Percentiles rank a stretch among this genome's conserved stretches.
Conservation (phyloP, 2,329 filamentous ascomycete species). For the Pseudogymnoascus sp. region DNA sequence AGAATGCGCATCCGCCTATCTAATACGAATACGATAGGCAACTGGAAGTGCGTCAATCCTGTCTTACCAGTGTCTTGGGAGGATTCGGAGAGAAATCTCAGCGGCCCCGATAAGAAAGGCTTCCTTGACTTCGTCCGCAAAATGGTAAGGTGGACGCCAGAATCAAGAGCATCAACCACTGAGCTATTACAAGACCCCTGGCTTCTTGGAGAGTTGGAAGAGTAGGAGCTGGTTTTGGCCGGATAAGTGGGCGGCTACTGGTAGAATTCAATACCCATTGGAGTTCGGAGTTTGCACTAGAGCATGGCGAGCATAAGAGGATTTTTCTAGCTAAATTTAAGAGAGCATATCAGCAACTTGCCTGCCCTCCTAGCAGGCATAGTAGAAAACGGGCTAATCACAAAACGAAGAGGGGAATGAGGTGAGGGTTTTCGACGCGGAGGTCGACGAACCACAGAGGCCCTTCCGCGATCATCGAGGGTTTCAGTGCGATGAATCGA, state of each 20-base stretch:
- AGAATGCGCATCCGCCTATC: constrained; percentile 14
- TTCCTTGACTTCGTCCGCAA: constrained; percentile 21
- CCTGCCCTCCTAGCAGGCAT: background rate
- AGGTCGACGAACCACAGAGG: too few species aligned
- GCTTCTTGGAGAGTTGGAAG: constrained; percentile 15
- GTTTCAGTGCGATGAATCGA: too few species aligned
- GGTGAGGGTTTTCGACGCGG: too few species aligned
- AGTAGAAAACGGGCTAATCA: too few species aligned
- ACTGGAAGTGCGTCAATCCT: constrained; percentile 22
- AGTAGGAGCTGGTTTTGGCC: constrained; percentile 10
- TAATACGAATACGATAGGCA: constrained; percentile 19
- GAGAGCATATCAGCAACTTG: background rate
- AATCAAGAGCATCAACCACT: constrained; percentile 19
- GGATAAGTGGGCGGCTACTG: too few species aligned
- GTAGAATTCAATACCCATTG: too few species aligned
- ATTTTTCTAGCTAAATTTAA: background rate
- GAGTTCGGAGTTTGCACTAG: too few species aligned
- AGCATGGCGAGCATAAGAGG: too few species aligned
- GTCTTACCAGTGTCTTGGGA: constrained; percentile 18
- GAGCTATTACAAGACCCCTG: constrained; percentile 21
- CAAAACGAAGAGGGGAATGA: too few species aligned
- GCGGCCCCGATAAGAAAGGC: constrained; percentile 17
- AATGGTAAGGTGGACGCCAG: constrained; percentile 21
- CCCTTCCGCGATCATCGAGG: too few species aligned
- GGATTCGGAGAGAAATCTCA: constrained; percentile 19